Base-by-base conservation (phyloP, 2,329 filamentous ascomycete genomes). In the Phialocephala sp. region DNA sequence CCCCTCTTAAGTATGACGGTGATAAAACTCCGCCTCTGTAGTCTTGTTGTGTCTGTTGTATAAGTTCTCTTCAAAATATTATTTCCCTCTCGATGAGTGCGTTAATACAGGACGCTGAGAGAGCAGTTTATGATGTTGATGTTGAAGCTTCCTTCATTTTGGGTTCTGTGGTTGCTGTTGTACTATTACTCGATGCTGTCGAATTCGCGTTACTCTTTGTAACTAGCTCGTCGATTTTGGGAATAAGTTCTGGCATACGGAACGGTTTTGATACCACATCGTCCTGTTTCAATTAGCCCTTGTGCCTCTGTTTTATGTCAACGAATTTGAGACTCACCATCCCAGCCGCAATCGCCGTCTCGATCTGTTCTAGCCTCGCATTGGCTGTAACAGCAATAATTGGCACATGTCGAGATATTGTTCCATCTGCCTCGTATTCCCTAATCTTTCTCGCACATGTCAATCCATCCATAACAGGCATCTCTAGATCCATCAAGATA, bases 361-460 rank as follows among this genome's bases (percentile, higher is more conserved):
- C 84, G 66, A 92, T 89, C 77, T 94, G 91, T 79, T 92, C 89
- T 4, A 86, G 85, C 74, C 91, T 82, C 43, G 90, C 91, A 77
- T 94, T 94, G 1, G 91, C 91, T 43, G 91, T 94, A n/a, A 91
- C 90, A n/a, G 89, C 90, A 71, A 93, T 91, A 71, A 92, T 91
- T 2, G 90, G 89, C n/a, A 92, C 86, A 72, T 92, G 90, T 59
- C 82, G 80, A 20, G 84, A 81, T 57, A 91, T 84, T 37, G 82
- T 85, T 1, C 87, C 87, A 61, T 86, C 81, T 58, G 79, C 79
- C 75, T 94, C 90, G 20, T 91, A 80, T 66, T 89, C 84, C 20
- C 91, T 84, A 61, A 94, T 93, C 66, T 81, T 85, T 50, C 84
- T 82, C 14, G 91, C 88, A 68, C 91, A 92, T 1, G 89, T 90